Evolutionary conservation across 345 rosid species (phyloP).

Genomic region (Syzygium oleosum): DNA sequence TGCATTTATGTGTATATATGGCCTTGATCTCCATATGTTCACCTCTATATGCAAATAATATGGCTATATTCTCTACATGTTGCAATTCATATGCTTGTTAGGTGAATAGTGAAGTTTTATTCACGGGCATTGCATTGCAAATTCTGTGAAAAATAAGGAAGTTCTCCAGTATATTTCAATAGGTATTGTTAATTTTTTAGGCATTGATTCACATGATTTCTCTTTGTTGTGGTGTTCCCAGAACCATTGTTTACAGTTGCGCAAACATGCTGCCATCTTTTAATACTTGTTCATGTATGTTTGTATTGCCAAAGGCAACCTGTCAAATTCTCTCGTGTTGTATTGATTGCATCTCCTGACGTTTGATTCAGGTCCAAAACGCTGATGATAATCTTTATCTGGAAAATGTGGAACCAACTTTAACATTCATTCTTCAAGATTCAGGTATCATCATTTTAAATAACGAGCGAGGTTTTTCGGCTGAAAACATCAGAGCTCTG

Average conservation of each 20-base stretch:
- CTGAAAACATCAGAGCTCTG: slow-evolving; percentile 81
- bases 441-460: slow-evolving; percentile 63
- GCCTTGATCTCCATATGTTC: not conserved
- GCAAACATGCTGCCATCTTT: not conserved
- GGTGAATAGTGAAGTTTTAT: not conserved
- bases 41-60: not conserved
- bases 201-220: not conserved
- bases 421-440: slow-evolving; percentile 70
- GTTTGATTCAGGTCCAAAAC: slow-evolving; percentile 80
- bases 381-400: slow-evolving; percentile 90
- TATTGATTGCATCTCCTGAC: slow-evolving; percentile 1
- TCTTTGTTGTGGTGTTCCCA: not conserved
- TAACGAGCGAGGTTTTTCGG: slow-evolving; percentile 79
- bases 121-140: not conserved
- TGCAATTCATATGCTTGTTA: not conserved
- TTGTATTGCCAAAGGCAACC: not conserved
- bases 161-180: not conserved
- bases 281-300: not conserved
- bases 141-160: not conserved
- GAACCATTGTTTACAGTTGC: not conserved
- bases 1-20: not conserved
- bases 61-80: not conserved
- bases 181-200: not conserved
- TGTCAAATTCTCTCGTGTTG: not conserved
- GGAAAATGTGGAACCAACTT: slow-evolving; percentile 60